A percentile compares a stretch with the other conserved stretches of the same genome.
Evolutionary conservation across 306 rosid genomes (phyloP).

Genomic region (Cucumis cinereus): DNA sequence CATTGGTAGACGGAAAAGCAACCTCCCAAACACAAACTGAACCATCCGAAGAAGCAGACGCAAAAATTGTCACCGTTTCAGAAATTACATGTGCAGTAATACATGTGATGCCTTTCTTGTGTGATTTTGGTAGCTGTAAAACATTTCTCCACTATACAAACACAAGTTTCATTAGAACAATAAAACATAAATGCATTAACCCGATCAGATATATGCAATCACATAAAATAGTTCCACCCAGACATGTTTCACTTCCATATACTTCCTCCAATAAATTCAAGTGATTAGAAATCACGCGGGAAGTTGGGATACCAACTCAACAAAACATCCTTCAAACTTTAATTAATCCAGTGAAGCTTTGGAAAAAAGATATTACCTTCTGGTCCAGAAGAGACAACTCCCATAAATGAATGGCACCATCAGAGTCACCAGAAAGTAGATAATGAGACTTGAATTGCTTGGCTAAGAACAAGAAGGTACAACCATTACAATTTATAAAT

Average conservation of each 20-base stretch:
- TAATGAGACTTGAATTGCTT: constrained; percentile 57
- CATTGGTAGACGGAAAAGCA: constrained; percentile 32
- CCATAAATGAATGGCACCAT: constrained; percentile 70
- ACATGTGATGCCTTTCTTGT: constrained; percentile 94
- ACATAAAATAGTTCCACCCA: not conserved
- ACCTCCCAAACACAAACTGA: constrained; percentile 56
- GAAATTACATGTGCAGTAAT: constrained; percentile 68
- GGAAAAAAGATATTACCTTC: constrained; percentile 34
- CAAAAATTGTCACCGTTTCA: constrained; percentile 59
- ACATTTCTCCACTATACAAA: constrained; percentile 66
- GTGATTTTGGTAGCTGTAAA: constrained; percentile 53
- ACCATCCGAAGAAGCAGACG: constrained; percentile 82
- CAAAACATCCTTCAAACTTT: not conserved
- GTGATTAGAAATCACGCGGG: not conserved
- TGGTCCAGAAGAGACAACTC: constrained; percentile 43
- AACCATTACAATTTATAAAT: not conserved
- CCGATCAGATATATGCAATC: not conserved
- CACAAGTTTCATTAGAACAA: not conserved
- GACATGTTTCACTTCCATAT: not conserved
- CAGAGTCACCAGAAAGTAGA: constrained; percentile 82
- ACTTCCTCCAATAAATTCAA: not conserved
- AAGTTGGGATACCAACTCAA: not conserved
- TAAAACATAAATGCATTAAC: constrained; percentile 4
- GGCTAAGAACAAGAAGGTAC: constrained; percentile 27
- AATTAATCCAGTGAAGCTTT: not conserved